A percentile compares a stretch with the other conserved stretches of the same genome.
Evolutionary conservation across 441 rosid genomes (phyloP).

Genomic region (Pelargonium myrrhifolium): DNA sequence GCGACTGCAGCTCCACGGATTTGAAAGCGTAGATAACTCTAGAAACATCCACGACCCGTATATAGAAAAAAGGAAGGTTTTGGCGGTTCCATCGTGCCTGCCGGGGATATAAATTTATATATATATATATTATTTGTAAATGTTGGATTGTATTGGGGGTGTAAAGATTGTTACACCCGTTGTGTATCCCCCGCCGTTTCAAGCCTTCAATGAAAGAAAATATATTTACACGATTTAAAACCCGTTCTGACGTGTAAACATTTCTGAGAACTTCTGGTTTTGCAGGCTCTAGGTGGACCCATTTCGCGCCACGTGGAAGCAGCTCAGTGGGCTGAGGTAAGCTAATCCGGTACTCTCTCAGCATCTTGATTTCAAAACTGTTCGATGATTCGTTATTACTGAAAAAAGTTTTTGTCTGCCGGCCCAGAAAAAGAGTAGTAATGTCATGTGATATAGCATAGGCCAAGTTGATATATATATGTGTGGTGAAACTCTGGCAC

Average conservation of each 20-base stretch:
- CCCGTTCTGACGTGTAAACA: background rate
- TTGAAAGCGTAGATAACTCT: background rate
- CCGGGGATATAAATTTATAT: background rate
- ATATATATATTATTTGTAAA: background rate
- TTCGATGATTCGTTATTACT: constrained; percentile 20
- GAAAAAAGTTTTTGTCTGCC: constrained; percentile 21
- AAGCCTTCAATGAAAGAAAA: constrained; percentile 3
- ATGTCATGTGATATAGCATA: constrained; percentile 25
- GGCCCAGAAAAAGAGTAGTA: constrained; percentile 28
- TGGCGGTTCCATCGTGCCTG: background rate
- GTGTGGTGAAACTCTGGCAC: background rate
- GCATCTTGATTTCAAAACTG: constrained; percentile 18
- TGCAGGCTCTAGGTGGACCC: background rate
- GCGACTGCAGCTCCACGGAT: constrained; percentile 19
- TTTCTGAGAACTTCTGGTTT: background rate
- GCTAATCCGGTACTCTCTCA: constrained; percentile 22
- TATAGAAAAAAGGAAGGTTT: background rate
- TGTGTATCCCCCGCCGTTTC: background rate
- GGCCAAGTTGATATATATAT: constrained; percentile 21
- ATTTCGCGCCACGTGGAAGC: constrained; percentile 18
- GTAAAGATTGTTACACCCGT: background rate
- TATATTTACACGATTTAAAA: background rate
- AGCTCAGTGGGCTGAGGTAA: constrained; percentile 25
- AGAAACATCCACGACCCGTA: background rate
- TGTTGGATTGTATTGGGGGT: background rate